Evolutionary conservation across 306 rosid species (phyloP).

Genomic region (Castanea sativa): DNA sequence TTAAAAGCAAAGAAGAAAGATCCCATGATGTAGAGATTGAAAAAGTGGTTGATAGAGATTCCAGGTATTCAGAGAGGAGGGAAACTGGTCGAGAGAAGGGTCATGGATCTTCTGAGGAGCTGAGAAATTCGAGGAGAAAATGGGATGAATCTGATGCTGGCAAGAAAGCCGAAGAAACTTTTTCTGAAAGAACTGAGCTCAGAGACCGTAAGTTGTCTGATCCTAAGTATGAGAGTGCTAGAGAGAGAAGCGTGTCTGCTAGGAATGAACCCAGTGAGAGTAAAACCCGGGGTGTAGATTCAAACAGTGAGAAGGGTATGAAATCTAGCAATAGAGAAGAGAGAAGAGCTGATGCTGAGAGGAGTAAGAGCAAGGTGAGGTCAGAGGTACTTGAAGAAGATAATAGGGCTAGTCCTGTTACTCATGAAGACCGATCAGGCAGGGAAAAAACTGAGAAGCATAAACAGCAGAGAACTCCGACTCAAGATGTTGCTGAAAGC

Average conservation of each 20-base stretch:
- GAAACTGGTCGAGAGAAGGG: constrained; percentile 69
- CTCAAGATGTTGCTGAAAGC: constrained; percentile 57
- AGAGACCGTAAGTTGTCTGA: constrained; percentile 57
- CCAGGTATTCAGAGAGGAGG: constrained; percentile 55
- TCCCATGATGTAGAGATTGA: constrained; percentile 45
- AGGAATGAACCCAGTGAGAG: constrained; percentile 71
- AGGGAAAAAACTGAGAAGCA: constrained; percentile 67
- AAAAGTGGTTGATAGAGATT: constrained; percentile 57
- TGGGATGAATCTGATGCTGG: constrained; percentile 83
- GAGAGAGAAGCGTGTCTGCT: constrained; percentile 58
- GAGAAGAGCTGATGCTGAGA: constrained; percentile 66
- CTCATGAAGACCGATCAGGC: constrained; percentile 54
- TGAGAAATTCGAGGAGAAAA: constrained; percentile 72
- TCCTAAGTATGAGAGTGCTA: constrained; percentile 53
- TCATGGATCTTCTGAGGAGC: constrained; percentile 69
- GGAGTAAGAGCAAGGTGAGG: constrained; percentile 69
- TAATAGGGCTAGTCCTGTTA: constrained; percentile 36
- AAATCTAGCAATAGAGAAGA: constrained; percentile 65
- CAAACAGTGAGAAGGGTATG: constrained; percentile 45
- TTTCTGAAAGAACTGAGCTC: constrained; percentile 53
- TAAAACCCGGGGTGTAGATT: constrained; percentile 51
- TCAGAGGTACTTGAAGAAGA: constrained; percentile 55
- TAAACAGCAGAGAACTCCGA: constrained; percentile 55
- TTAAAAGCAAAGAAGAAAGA: constrained; percentile 54
- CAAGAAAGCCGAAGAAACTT: constrained; percentile 47